Percentiles rank a stretch among this genome's conserved stretches.
Evolutionary conservation across 2,329 filamentous ascomycete genomes (phyloP).

Genomic region (Monosporascus sp.): DNA sequence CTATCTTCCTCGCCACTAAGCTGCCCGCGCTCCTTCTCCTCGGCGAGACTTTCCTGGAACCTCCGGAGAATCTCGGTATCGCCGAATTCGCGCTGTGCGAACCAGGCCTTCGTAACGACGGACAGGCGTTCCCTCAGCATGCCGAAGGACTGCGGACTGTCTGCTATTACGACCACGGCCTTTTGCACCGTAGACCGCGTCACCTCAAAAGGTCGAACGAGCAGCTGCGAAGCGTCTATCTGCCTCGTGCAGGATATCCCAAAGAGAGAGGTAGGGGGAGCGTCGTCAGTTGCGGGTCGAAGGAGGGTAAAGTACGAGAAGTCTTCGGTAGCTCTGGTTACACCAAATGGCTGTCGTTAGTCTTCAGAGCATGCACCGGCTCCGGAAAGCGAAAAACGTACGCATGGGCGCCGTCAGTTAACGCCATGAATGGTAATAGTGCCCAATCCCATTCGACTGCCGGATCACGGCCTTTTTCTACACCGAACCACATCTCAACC

Average conservation of each 20-base stretch:
- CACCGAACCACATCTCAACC: conserved; percentile 87
- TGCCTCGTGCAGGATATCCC: conserved; percentile 94
- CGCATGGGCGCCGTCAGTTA: conserved; percentile 94
- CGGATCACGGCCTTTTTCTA: conserved; percentile 68
- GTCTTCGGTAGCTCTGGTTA: conserved; percentile 73
- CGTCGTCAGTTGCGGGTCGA: conserved; percentile 48
- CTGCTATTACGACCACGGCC: conserved; percentile 90
- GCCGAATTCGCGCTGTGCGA: conserved; percentile 86
- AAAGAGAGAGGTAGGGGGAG: conserved; percentile 76
- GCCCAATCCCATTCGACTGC: conserved; percentile 83
- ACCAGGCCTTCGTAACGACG: conserved; percentile 93
- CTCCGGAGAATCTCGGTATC: conserved; percentile 84
- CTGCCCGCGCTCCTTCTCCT: conserved; percentile 54
- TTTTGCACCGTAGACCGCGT: conserved; percentile 98
- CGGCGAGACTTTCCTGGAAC: conserved; percentile 83
- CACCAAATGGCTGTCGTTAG: conserved; percentile 10
- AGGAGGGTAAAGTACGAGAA: conserved; percentile 97
- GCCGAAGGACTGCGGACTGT: conserved; percentile 84
- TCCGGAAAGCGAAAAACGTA: conserved; percentile 43
- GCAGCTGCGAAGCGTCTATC: conserved; percentile 71
- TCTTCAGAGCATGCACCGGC: background rate
- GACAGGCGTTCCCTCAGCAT: conserved; percentile 85
- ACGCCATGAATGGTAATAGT: conserved; percentile 89
- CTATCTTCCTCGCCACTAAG: conserved; percentile 64
- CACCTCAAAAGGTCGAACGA: conserved; percentile 78